These are phyloP conservation scores for Geotrichum candidum DNA, from an alignment of 1,139 yeast genomes.

Conservation along the genomic window DNA sequence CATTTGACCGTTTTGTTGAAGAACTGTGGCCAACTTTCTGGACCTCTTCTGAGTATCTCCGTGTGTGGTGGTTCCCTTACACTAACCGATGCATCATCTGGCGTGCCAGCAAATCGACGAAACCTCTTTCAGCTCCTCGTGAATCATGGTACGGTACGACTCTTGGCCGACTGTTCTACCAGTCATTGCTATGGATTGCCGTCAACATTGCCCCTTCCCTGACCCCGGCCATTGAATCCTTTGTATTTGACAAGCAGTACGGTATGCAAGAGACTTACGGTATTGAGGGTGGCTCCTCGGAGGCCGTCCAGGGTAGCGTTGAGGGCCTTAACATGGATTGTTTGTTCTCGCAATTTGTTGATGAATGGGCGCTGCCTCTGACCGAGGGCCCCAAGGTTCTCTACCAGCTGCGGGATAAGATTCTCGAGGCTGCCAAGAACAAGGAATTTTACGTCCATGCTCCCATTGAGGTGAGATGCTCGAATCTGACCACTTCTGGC, in stretches of 20 bases:
- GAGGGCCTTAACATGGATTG: slow-evolving; percentile 95
- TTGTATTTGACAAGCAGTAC: slow-evolving; percentile 76
- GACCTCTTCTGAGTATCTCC: slow-evolving; percentile 84
- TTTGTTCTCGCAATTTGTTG: slow-evolving; percentile 85
- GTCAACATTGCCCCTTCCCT: slow-evolving; percentile 65
- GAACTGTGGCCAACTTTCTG: slow-evolving; percentile 59
- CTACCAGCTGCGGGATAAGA: slow-evolving; percentile 54
- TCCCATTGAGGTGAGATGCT: slow-evolving; percentile 90
- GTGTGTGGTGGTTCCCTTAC: slow-evolving; percentile 98
- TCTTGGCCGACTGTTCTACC: slow-evolving; percentile 72
- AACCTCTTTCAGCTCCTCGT: slow-evolving; percentile 60
- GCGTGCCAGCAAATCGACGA: slow-evolving; percentile 74
- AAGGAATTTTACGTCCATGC: slow-evolving; percentile 82
- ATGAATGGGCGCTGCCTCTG: slow-evolving; percentile 94
- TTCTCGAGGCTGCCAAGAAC: slow-evolving; percentile 52
- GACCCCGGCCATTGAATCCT: slow-evolving; percentile 79
- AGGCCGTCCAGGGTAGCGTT: slow-evolving; percentile 65
- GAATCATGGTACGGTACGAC: slow-evolving; percentile 81
- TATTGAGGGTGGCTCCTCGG: slow-evolving; percentile 49
- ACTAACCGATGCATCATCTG: slow-evolving; percentile 78
- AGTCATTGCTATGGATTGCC: slow-evolving; percentile 70
- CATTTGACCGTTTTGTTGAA: slow-evolving; percentile 60
- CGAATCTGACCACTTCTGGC: slow-evolving; percentile 57
- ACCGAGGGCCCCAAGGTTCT: slow-evolving; percentile 68
- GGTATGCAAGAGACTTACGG: slow-evolving; percentile 61